Percentiles rank a stretch among this genome's conserved stretches.
phyloP scores from a whole-genome alignment of 2,329 filamentous ascomycete species.

The Dactylonectria macrodidyma region DNA sequence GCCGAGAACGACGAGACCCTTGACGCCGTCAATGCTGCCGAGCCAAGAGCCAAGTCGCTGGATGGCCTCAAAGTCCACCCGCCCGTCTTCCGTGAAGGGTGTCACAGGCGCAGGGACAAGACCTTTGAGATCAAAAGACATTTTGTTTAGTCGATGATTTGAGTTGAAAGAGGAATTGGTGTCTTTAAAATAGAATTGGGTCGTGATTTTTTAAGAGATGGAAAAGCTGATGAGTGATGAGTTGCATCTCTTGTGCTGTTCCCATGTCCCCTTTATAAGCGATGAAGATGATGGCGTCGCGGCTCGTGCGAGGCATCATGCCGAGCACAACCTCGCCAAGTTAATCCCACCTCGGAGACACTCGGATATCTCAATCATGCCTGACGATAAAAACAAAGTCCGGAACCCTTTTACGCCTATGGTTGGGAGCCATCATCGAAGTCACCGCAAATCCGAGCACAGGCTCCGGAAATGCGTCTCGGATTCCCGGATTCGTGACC shows the following conservation, averaged over 20 bases:
- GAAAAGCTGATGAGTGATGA: background rate
- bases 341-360: background rate
- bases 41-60: slow-evolving; percentile 68
- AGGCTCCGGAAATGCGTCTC: slow-evolving; percentile 11
- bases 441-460: background rate
- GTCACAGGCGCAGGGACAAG: slow-evolving; percentile 67
- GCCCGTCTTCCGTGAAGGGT: slow-evolving; percentile 63
- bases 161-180: background rate
- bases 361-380: background rate
- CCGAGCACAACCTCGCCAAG: background rate
- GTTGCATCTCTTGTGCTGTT: background rate
- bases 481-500: slow-evolving; percentile 25
- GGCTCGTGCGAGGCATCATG: background rate
- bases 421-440: background rate
- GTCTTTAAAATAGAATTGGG: background rate
- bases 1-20: slow-evolving; percentile 68
- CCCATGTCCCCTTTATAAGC: background rate
- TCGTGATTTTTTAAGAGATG: background rate
- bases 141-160: slow-evolving; percentile 26
- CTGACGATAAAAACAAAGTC: background rate
- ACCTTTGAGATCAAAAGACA: slow-evolving; percentile 62
- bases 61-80: slow-evolving; percentile 66
- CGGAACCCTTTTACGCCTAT: background rate
- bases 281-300: background rate
- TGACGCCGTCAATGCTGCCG: slow-evolving; percentile 65